These are phyloP conservation scores for Clonostachys solani DNA, from an alignment of 2,329 filamentous ascomycete species.

Conservation along the genomic window DNA sequence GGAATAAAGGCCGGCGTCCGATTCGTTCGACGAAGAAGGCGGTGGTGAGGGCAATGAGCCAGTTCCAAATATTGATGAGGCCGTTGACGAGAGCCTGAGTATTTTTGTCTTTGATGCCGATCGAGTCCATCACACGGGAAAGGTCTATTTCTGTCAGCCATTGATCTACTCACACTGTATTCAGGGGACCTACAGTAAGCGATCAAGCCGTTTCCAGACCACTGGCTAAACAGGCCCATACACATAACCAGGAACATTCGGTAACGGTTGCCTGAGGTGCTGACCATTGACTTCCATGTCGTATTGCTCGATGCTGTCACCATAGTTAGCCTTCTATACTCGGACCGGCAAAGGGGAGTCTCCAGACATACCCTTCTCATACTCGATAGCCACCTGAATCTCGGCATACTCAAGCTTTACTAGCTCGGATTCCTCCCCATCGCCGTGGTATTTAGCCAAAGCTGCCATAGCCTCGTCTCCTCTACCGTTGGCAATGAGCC, in stretches of 20 bases:
- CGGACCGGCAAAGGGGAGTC: too few species aligned
- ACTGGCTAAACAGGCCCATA: constrained; percentile 38
- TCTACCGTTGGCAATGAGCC: constrained; percentile 51
- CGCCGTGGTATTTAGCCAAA: constrained; percentile 46
- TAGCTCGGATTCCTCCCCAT: constrained; percentile 34
- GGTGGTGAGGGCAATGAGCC: constrained; percentile 13
- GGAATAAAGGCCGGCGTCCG: constrained; percentile 23
- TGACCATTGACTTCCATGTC: constrained; percentile 20
- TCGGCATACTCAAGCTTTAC: constrained; percentile 54
- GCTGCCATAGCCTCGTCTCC: constrained; percentile 43
- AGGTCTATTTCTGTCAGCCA: constrained; percentile 8
- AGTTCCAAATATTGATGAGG: constrained; percentile 20
- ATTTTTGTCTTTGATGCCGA: constrained; percentile 14
- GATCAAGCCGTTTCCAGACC: constrained; percentile 25
- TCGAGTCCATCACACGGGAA: constrained; percentile 9
- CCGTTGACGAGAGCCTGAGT: constrained; percentile 18
- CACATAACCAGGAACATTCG: constrained; percentile 30
- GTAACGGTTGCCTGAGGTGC: constrained; percentile 21
- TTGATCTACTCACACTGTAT: constrained; percentile 17
- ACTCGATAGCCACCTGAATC: constrained; percentile 41
- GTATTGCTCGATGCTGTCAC: constrained; percentile 11
- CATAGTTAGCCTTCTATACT: not conserved
- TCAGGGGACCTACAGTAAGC: constrained; percentile 13
- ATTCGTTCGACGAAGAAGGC: constrained; percentile 17
- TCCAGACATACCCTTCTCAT: constrained; percentile 28